Evolutionary conservation across 352 stramenopile species (phyloP).

Genomic region (Globisporangium sylvaticum): DNA sequence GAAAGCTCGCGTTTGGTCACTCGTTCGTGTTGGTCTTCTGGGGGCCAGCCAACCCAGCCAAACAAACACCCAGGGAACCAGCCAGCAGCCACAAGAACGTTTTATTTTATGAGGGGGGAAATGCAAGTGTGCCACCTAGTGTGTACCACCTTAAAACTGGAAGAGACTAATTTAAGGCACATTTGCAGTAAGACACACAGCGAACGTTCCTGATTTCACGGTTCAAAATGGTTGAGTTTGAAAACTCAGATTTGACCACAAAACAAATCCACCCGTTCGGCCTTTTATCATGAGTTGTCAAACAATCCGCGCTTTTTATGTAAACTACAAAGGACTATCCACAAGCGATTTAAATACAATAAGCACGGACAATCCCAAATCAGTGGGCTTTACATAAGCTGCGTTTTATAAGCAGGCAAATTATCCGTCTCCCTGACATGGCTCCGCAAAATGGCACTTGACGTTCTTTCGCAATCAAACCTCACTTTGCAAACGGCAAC

Average conservation of each 20-base stretch:
- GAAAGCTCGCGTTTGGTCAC: neutral
- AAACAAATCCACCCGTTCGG: neutral
- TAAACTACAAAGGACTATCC: neutral
- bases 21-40: constrained; percentile 4
- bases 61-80: neutral
- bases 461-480: neutral
- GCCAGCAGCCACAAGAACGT: constrained; percentile 12
- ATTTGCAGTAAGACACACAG: neutral
- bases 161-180: neutral
- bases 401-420: neutral
- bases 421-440: neutral
- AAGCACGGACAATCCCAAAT: neutral
- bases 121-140: neutral
- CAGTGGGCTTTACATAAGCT: neutral
- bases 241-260: neutral
- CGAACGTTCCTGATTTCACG: neutral
- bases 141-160: neutral
- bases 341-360: neutral
- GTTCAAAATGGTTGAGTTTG: neutral
- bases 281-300: neutral
- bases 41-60: neutral
- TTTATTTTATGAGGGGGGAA: constrained; percentile 10
- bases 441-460: neutral
- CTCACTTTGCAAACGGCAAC: neutral
- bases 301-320: neutral